Evolutionary conservation across 345 rosid species (phyloP).

Genomic region (Corchorus olitorius): DNA sequence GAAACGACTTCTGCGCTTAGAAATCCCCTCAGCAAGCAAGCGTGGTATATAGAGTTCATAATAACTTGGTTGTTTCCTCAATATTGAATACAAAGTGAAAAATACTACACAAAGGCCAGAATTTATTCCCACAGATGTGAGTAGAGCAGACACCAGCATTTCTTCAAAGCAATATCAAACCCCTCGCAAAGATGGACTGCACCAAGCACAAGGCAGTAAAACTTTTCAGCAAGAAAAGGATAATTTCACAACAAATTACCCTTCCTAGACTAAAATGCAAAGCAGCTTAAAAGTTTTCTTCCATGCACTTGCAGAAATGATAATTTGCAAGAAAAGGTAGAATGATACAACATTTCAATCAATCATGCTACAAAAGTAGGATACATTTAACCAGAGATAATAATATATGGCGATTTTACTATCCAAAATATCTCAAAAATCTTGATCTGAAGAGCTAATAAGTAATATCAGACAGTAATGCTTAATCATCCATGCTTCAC

Average conservation of each 20-base stretch:
- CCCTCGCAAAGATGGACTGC: slow-evolving; percentile 27
- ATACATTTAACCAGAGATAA: no score
- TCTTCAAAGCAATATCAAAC: slow-evolving; percentile 22
- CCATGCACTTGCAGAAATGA: background rate
- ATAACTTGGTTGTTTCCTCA: slow-evolving; percentile 75
- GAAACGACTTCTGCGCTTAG: slow-evolving; percentile 53
- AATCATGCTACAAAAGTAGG: background rate
- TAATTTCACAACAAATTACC: background rate
- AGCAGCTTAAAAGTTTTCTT: background rate
- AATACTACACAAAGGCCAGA: slow-evolving; percentile 71
- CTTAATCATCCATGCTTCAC: background rate
- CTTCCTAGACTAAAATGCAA: background rate
- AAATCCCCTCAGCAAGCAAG: slow-evolving; percentile 60
- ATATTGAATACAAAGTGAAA: slow-evolving; percentile 68
- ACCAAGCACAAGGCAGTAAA: slow-evolving; percentile 11
- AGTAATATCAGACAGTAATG: background rate
- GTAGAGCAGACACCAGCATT: slow-evolving; percentile 92
- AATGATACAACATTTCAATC: background rate
- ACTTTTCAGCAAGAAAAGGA: background rate
- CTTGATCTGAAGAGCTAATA: background rate
- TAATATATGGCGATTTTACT: no score
- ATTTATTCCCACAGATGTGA: slow-evolving; percentile 89
- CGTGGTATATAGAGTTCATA: slow-evolving; percentile 82
- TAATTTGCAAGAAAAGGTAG: background rate
- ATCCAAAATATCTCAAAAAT: background rate